Conservation (phyloP, 2,329 filamentous ascomycete genomes). For the Sarocladium oryzae region DNA sequence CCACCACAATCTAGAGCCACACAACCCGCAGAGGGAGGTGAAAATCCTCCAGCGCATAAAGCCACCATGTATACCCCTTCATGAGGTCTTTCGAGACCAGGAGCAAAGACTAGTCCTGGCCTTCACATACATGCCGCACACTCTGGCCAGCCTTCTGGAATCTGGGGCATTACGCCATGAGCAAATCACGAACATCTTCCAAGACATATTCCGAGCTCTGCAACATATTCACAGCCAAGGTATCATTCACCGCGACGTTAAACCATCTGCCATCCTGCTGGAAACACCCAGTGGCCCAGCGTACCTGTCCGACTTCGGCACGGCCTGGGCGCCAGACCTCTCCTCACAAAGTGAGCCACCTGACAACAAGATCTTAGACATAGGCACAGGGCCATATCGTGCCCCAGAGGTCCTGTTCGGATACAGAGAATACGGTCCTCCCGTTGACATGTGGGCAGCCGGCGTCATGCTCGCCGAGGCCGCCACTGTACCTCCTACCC, state of each 20-base stretch:
- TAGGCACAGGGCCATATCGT: constrained; percentile 88
- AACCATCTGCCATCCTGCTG: constrained; percentile 83
- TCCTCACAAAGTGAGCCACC: constrained; percentile 58
- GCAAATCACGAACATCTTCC: constrained; percentile 42
- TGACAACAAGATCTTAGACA: constrained; percentile 75
- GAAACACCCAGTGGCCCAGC: constrained; percentile 61
- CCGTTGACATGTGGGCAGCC: constrained; percentile 83
- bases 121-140: constrained; percentile 76
- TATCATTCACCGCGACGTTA: constrained; percentile 90
- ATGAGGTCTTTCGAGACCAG: constrained; percentile 68
- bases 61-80: constrained; percentile 55
- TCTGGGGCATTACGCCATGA: neutral
- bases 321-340: constrained; percentile 67
- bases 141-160: constrained; percentile 61
- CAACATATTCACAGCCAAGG: constrained; percentile 62
- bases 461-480: constrained; percentile 81
- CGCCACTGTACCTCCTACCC: constrained; percentile 44
- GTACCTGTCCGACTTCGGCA: constrained; percentile 85
- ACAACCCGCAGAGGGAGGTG: constrained; percentile 75
- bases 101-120: constrained; percentile 68
- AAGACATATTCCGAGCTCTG: constrained; percentile 65
- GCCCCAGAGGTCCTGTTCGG: constrained; percentile 89
- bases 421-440: constrained; percentile 60
- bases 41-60: constrained; percentile 60
- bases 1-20: constrained; percentile 64